Percentiles rank a stretch among this genome's conserved stretches.
phyloP scores from a whole-genome alignment of 768 basidiomycete genomes.

The Neoboletus brunneissimus region DNA sequence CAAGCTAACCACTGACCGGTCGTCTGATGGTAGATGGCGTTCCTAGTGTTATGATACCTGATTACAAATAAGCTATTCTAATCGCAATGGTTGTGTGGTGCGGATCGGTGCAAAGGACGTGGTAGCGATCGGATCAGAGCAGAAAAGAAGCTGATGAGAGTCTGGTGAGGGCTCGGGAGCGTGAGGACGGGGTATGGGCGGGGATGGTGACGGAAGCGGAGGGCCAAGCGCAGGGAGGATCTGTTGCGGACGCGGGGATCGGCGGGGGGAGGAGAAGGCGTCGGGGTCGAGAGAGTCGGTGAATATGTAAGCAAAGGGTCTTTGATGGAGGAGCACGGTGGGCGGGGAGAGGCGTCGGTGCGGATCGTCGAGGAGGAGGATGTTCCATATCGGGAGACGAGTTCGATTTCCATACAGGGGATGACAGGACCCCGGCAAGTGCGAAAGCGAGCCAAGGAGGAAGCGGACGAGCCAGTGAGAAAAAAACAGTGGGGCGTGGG shows the following conservation, averaged over 20 bases:
- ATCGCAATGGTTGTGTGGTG: conserved; percentile 13
- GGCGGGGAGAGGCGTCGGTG: conserved; percentile 23
- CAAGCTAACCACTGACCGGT: conserved; percentile 14
- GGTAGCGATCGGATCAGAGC: conserved; percentile 16
- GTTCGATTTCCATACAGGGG: conserved; percentile 23
- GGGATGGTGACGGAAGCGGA: conserved; percentile 20
- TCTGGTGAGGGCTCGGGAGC: conserved; percentile 13
- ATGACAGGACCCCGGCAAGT: conserved; percentile 30
- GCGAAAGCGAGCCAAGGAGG: conserved; percentile 28
- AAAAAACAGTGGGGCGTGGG: conserved; percentile 19
- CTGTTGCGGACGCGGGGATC: conserved; percentile 13
- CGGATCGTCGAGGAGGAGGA: conserved; percentile 29
- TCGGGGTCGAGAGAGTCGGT: conserved; percentile 20
- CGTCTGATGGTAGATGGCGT: conserved; percentile 20
- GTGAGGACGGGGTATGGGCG: not conserved
- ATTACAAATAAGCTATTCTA: conserved; percentile 30
- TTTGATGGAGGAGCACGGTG: conserved; percentile 9
- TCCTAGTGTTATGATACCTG: conserved; percentile 33
- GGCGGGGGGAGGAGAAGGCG: conserved; percentile 16
- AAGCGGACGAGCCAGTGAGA: conserved; percentile 24
- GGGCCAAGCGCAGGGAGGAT: conserved; percentile 7
- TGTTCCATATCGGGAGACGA: conserved; percentile 12
- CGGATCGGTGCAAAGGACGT: not conserved
- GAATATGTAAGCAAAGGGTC: conserved; percentile 24
- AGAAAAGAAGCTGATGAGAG: conserved; percentile 20